phyloP scores from a whole-genome alignment of 2,329 filamentous ascomycete genomes.

The Clarireedia monteithiana region DNA sequence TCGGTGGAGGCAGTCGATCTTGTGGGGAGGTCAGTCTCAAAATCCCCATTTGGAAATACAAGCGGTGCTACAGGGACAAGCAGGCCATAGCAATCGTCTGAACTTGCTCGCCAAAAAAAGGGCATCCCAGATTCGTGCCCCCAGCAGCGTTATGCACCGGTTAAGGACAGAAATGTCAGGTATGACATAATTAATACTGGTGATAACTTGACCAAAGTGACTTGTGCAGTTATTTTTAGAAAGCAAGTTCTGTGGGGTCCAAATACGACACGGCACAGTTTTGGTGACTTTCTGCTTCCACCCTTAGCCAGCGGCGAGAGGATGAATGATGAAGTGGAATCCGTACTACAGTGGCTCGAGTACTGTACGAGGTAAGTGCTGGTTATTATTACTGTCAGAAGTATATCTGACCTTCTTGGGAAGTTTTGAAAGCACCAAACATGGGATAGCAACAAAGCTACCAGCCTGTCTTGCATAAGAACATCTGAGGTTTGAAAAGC shows the following conservation, averaged over 20 bases:
- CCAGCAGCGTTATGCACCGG: neutral
- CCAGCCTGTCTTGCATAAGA: slow-evolving; percentile 2
- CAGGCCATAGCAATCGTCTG: slow-evolving; percentile 2
- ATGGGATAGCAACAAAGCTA: neutral
- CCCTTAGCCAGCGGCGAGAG: neutral
- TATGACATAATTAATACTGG: neutral
- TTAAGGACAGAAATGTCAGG: neutral
- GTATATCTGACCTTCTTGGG: neutral
- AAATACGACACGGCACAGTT: neutral
- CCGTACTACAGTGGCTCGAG: neutral
- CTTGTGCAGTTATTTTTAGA: slow-evolving; percentile 1
- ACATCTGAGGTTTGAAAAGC: neutral
- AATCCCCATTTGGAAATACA: neutral
- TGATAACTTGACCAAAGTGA: neutral
- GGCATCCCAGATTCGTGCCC: neutral
- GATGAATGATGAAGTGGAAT: neutral
- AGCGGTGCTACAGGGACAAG: neutral
- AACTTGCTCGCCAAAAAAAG: neutral
- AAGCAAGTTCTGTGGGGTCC: neutral
- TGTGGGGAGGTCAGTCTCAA: slow-evolving; percentile 2
- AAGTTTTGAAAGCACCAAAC: neutral
- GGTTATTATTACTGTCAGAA: neutral
- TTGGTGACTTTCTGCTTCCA: neutral
- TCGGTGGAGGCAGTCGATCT: slow-evolving; percentile 3
- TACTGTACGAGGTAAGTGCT: neutral